Base-by-base conservation (phyloP, 768 basidiomycete species). In the Russula foetens region DNA sequence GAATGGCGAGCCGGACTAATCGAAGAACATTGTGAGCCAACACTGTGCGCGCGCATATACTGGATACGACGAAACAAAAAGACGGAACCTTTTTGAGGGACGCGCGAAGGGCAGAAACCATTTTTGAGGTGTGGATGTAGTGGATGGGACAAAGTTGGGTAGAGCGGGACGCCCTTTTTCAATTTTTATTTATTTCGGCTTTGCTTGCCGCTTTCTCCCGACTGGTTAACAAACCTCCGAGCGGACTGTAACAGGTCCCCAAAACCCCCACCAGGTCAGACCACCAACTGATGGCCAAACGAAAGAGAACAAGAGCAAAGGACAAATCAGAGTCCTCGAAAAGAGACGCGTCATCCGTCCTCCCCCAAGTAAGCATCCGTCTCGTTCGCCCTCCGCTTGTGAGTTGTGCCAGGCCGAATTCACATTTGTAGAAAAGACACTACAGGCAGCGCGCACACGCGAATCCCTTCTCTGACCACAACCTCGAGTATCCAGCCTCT, bases 381-480 rank as follows among this genome's bases (percentile, higher is more conserved):
- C 24, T 24, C 54, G 4, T 49, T 61, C 49, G 58, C 31, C 63
- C 59, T 52, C 60, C n/a, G 29, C 50, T 11, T 5, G 6, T 11
- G n/a, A n/a, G n/a, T n/a, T n/a, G n/a, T 33, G 28, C 26, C 41
- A 4, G 31, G 17, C 33, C 6, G 17, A 19, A 49, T 47, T 53
- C 23, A 46, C 39, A 49, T 46, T 21, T 44, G 26, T 65, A 91
- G 86, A 92, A 92, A 84, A 84, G 84, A 69, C 86, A 88, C 68
- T 92, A 92, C 69, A 76, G 89, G 44, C 89, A 92, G 67, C 82
- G 89, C 51, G 89, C 89, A 39, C 89, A 92, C 69, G 88, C 89
- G 4, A 91, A 91, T 70, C 89, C 88, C 3, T 91, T 91, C 74
- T 91, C 90, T 17, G 89, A 91, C 70, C 89, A 99, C 75, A 79